Percentiles rank a stretch among this genome's conserved stretches.
phyloP scores from a whole-genome alignment of 371 early-diverging fungal genomes.

The Quaeritorhiza haematococci region DNA sequence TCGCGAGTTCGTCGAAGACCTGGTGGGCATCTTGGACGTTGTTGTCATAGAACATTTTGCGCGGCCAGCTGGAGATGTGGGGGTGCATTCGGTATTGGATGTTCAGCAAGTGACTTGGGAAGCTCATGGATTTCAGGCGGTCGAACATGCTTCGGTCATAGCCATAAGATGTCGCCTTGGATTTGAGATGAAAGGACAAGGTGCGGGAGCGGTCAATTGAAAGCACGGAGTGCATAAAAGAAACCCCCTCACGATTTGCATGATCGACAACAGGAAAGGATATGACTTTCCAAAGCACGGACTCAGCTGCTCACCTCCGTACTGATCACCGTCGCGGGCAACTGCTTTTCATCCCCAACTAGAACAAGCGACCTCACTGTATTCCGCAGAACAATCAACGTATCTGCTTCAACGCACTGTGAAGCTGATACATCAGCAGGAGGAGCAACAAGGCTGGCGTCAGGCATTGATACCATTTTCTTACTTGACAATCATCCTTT shows the following conservation, averaged over 20 bases:
- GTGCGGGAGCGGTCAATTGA: too few species aligned
- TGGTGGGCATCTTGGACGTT: constrained; percentile 4
- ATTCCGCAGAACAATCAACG: constrained; percentile 4
- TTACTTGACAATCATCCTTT: too few species aligned
- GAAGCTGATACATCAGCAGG: too few species aligned
- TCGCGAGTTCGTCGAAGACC: constrained; percentile 1
- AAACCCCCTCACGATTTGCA: too few species aligned
- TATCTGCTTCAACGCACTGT: constrained; percentile 17
- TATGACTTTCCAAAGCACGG: too few species aligned
- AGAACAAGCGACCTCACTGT: constrained; percentile 12
- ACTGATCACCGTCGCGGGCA: constrained; percentile 18
- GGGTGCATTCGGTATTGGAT: constrained; percentile 27
- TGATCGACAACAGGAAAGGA: too few species aligned
- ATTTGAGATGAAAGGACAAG: too few species aligned
- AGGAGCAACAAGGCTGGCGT: too few species aligned
- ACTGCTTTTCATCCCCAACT: constrained; percentile 22
- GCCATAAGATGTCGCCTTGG: neutral
- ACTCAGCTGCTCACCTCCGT: too few species aligned
- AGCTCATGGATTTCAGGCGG: constrained; percentile 7
- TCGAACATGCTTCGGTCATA: constrained; percentile 19
- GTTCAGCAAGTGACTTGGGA: constrained; percentile 11
- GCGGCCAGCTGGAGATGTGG: constrained; percentile 9
- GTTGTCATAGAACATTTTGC: constrained; percentile 11
- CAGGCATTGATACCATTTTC: too few species aligned
- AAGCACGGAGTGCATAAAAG: too few species aligned